Evolutionary conservation across 495 filamentous ascomycete genomes (phyloP).

Genomic region (Penicillium taxi): DNA sequence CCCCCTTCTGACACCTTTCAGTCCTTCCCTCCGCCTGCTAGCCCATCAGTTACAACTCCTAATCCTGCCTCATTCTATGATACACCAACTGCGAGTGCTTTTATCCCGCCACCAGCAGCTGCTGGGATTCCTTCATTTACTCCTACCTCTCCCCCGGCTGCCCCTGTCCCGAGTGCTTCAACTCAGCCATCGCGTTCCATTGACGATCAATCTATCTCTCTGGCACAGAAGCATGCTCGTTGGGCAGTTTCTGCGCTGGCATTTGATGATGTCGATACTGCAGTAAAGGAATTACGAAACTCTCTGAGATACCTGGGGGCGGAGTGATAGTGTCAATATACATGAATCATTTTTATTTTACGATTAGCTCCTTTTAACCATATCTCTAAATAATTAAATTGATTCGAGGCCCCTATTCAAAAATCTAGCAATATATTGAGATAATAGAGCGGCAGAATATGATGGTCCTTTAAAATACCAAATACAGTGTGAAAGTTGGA

Average conservation of each 20-base stretch:
- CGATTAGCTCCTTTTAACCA: no score
- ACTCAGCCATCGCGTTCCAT: slow-evolving; percentile 24
- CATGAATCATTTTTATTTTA: no score
- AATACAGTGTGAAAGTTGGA: no score
- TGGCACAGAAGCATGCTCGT: slow-evolving; percentile 89
- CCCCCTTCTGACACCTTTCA: slow-evolving; percentile 29
- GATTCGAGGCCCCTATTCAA: no score
- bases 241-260: slow-evolving; percentile 96
- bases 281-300: slow-evolving; percentile 71
- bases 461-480: no score
- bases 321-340: slow-evolving; percentile 26
- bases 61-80: slow-evolving; percentile 30
- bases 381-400: no score
- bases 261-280: slow-evolving; percentile 91
- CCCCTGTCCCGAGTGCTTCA: slow-evolving; percentile 15
- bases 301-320: slow-evolving; percentile 51
- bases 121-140: slow-evolving; percentile 12
- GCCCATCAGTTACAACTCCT: slow-evolving; percentile 19
- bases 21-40: slow-evolving; percentile 38
- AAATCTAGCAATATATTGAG: no score
- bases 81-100: slow-evolving; percentile 13
- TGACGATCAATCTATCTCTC: slow-evolving; percentile 68
- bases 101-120: slow-evolving; percentile 18
- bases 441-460: no score
- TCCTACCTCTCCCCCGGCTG: slow-evolving; percentile 6